Evolutionary conservation across 768 basidiomycete genomes (phyloP), one percentile per base, ranked within the genome.

Genomic region (Coprinellus micaceus): DNA sequence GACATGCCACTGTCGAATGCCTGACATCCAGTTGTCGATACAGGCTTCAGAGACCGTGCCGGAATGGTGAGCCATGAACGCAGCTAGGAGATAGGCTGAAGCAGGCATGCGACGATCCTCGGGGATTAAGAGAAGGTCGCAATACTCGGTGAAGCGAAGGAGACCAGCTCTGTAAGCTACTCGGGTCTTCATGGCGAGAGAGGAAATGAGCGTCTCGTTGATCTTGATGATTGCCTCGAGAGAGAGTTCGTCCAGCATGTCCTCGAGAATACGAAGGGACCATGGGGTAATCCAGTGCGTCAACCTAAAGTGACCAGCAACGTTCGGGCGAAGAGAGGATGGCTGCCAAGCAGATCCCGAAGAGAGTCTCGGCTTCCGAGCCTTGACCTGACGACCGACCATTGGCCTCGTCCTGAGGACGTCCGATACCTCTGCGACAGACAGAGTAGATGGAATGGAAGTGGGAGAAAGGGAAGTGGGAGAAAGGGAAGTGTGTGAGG

Each of bases 1-100:
- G 12, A 52, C 56, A 51, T 78, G 74, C 73, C 75, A 77, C 2
- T 66, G 62, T 3, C 68, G 61, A 0, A 76, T 46, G 1, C 66
- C 64, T 0, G 68, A 61, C 0, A 72, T 30, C 69, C 72, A 72
- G 3, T 63, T 66, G 11, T 61, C 53, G 17, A 72, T 58, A 1
- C 67, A 64, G 12, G 53, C 52, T 0, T 60, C 61, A 0, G 66
- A 58, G 2, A 51, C 43, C 0, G 49, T 22, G 0, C 68, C 64
- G 0, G 65, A 56, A 1, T 45, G 46, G 0, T 57, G 24, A 2
- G 68, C 65, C 0, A 62, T 50, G 29, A 74, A 77, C 4, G 59
- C 47, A 1, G 68, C 43, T 1, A 76, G 43, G 7, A 76, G 59
- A 1, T 53, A 2, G 11, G 66, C 62, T 4, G 58, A 63, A 2